Conservation (phyloP, 352 stramenopile species). For the Pythium pyrilobum region DNA sequence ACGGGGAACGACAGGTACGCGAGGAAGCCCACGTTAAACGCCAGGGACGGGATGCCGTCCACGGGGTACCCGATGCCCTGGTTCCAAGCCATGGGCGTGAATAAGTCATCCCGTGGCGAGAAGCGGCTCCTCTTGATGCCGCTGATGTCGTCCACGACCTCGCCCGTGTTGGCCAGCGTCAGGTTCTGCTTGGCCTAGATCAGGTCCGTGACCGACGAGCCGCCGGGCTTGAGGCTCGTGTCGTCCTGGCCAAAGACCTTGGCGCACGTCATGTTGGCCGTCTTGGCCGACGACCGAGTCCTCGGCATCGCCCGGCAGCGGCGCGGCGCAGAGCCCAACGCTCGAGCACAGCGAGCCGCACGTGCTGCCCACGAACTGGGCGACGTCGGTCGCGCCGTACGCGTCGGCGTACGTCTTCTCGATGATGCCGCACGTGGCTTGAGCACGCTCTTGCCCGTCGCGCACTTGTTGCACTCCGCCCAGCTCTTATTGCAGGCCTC, state of each 20-base stretch:
- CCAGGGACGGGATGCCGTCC: slow-evolving; percentile 43
- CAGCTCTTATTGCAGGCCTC: slow-evolving; percentile 33
- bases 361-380: slow-evolving; percentile 25
- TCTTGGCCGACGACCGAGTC: slow-evolving; percentile 39
- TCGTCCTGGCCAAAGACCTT: slow-evolving; percentile 46
- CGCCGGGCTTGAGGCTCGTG: slow-evolving; percentile 33
- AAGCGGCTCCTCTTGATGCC: slow-evolving; percentile 55
- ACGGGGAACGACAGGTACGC: slow-evolving; percentile 55
- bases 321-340: slow-evolving; percentile 45
- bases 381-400: slow-evolving; percentile 32
- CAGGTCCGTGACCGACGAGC: slow-evolving; percentile 44
- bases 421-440: slow-evolving; percentile 46
- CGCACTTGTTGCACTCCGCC: slow-evolving; percentile 43
- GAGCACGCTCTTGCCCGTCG: slow-evolving; percentile 27
- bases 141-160: slow-evolving; percentile 23
- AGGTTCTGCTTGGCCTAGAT: slow-evolving; percentile 55
- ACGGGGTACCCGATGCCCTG: slow-evolving; percentile 41
- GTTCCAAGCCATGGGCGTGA: slow-evolving; percentile 24
- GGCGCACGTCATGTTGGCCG: slow-evolving; percentile 52
- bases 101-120: slow-evolving; percentile 27
- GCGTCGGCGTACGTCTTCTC: slow-evolving; percentile 31
- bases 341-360: slow-evolving; percentile 33
- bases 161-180: slow-evolving; percentile 38
- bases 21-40: slow-evolving; percentile 48
- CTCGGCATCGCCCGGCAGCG: slow-evolving; percentile 48